Evolutionary conservation across 441 rosid species (phyloP), one percentile per base, ranked within the genome.

Genomic region (Brassica balearica): DNA sequence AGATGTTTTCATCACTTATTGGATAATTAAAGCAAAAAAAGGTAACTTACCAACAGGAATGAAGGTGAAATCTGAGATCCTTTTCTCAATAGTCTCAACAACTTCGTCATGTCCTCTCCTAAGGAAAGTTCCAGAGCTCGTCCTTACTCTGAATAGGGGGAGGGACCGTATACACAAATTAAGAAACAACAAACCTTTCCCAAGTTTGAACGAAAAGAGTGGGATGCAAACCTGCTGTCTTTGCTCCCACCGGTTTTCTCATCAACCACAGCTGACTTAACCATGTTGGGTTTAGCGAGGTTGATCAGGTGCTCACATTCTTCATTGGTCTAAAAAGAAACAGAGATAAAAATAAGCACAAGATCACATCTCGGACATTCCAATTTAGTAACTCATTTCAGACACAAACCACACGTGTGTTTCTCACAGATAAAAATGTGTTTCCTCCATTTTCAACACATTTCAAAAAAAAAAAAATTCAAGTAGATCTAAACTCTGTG

Each of bases 201-300:
- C 36, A 55, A 32, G 20, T 19, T 72, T 9, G 65, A 63, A 73
- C 46, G 29, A 10, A 2, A 58, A 20, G 20, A 61, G 60, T 2
- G 60, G 8, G 56, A 17, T 43, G 43, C 5, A 20, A 55, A 88
- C 98, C 98, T 90, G 88, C 97, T 95, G 78, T 95, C 98, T 85
- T 79, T 92, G 83, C 95, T 91, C 69, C 89, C 88, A 78, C 97
- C 98, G 17, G 97, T 95, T 77, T 83, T 85, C 80, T 86, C 84
- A 82, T 95, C 98, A 51, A 93, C 97, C 73, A 95, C 98, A 0
- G 91, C 81, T 27, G 99, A 95, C 85, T 92, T 95, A 27, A 81
- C 80, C 99, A 95, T 93, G 74, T 70, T 85, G 34, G 98, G 99
- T 86, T 82, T 88, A 10, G 98, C 98, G 2, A 91, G 91, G 46